Evolutionary conservation across 2,329 filamentous ascomycete genomes (phyloP), one percentile per base, ranked within the genome.

Genomic region (Cordyceps tenuipes): DNA sequence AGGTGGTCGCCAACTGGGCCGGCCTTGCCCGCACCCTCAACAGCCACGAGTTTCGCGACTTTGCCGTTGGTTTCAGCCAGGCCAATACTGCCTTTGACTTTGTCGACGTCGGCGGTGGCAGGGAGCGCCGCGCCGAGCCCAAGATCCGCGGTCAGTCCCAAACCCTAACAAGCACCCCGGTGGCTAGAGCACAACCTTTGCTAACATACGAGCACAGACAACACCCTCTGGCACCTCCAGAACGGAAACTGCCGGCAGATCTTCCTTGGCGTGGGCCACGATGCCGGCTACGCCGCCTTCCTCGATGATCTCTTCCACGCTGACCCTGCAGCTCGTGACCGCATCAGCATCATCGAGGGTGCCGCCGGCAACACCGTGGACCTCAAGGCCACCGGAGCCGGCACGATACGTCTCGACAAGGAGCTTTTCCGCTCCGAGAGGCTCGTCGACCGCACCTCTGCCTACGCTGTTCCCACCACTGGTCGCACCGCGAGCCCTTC

Each of bases 201-300:
- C 48, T 46, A 56, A 59, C 43, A 43, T 2, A 19, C 17, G 6
- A 17, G 47, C 5, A 9, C 63, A 82, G 81, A 83, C 68, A 74
- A 70, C 21, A 74, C 81, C 9, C 73, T 75, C 51, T 86, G 82
- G 78, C 78, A 87, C 68, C 71, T 87, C 51, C 75, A 76, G 64
- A 85, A 86, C 62, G 71, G 77, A 63, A 85, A 84, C 67, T 87
- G 84, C 74, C 82, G 79, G 66, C 79, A 84, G 64, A 75, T 87
- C 52, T 70, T 86, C 39, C 73, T 87, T 41, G 85, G 84, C 50
- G 77, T 86, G 55, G 85, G 82, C 2, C 83, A 86, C 65, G 83
- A 87, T 66, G 75, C 81, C 29, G 78, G 79, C 8, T 87, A 86
- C 65, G 81, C 81, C 5, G 77, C 82, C 9, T 82, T 86, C 63